These are phyloP conservation scores for Stereocaulon alpinum DNA, from an alignment of 495 filamentous ascomycete genomes.

Conservation along the genomic window DNA sequence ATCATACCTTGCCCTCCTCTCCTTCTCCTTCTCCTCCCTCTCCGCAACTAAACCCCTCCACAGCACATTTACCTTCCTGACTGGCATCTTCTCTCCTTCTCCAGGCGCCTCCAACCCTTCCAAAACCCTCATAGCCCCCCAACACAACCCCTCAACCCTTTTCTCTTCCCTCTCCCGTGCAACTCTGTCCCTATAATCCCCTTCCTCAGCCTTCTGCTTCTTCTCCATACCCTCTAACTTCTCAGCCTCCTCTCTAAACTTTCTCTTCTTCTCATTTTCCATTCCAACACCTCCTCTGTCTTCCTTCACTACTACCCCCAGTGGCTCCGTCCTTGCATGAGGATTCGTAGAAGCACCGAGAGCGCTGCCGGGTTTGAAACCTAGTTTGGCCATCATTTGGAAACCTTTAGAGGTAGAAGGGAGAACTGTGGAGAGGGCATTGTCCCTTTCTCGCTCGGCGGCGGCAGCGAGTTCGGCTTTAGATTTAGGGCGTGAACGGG, in stretches of 20 bases:
- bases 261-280: conserved; percentile 72
- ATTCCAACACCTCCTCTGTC: conserved; percentile 79
- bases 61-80: conserved; percentile 60
- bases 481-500: conserved; percentile 53
- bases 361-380: conserved; percentile 62
- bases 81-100: conserved; percentile 30
- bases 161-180: conserved; percentile 60
- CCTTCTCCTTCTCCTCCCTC: conserved; percentile 59
- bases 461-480: conserved; percentile 71
- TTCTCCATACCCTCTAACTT: conserved; percentile 42
- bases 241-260: conserved; percentile 56
- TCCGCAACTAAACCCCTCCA: conserved; percentile 65
- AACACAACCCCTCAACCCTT: conserved; percentile 53
- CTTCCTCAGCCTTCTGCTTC: conserved; percentile 55
- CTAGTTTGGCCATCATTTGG: conserved; percentile 94
- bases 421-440: conserved; percentile 60
- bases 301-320: conserved; percentile 62
- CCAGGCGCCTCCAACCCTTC: conserved; percentile 55
- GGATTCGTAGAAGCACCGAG: conserved; percentile 40
- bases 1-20: conserved; percentile 55
- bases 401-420: conserved; percentile 65
- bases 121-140: conserved; percentile 70
- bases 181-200: conserved; percentile 66
- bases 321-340: conserved; percentile 48
- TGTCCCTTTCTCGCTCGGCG: conserved; percentile 60